Percentiles rank a stretch among this genome's conserved stretches.
Conservation (phyloP, 495 filamentous ascomycete genomes). For the Penicillium malachiteum region DNA sequence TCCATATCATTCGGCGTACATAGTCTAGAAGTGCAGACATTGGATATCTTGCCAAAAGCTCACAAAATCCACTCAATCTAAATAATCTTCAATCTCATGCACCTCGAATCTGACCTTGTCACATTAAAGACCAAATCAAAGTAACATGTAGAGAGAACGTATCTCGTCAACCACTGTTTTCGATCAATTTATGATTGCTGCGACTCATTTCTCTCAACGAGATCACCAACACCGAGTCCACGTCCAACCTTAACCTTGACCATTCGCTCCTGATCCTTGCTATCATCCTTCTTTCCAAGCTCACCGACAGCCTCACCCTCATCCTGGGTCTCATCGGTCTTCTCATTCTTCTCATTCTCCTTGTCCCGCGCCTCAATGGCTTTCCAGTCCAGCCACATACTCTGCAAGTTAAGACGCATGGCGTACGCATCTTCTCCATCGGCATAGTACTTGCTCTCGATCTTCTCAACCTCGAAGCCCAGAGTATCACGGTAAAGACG, state of each 20-base stretch:
- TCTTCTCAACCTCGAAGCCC: conserved; percentile 85
- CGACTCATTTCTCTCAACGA: conserved; percentile 76
- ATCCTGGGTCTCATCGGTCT: conserved; percentile 33
- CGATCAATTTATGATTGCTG: conserved; percentile 15
- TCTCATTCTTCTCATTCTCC: conserved; percentile 40
- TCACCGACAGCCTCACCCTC: conserved; percentile 52
- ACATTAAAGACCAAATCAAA: not conserved
- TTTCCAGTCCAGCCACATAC: conserved; percentile 52
- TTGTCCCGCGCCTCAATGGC: conserved; percentile 43
- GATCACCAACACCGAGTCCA: conserved; percentile 74
- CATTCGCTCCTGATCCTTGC: conserved; percentile 48
- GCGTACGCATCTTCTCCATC: conserved; percentile 95
- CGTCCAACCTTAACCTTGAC: conserved; percentile 78
- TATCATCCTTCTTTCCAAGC: conserved; percentile 48
- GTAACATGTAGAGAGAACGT: not conserved
- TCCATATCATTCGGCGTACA: not conserved
- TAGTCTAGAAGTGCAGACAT: not conserved
- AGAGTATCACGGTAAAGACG: conserved; percentile 91
- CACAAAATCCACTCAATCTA: not conserved
- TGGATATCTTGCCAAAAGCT: not conserved
- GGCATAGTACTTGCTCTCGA: conserved; percentile 94
- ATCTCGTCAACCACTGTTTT: not conserved
- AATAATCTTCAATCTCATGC: not conserved
- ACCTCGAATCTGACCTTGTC: not conserved
- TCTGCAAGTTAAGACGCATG: conserved; percentile 82